These are phyloP conservation scores for Paraconiothyrium sp. DNA, from an alignment of 2,329 filamentous ascomycete genomes.

Conservation along the genomic window DNA sequence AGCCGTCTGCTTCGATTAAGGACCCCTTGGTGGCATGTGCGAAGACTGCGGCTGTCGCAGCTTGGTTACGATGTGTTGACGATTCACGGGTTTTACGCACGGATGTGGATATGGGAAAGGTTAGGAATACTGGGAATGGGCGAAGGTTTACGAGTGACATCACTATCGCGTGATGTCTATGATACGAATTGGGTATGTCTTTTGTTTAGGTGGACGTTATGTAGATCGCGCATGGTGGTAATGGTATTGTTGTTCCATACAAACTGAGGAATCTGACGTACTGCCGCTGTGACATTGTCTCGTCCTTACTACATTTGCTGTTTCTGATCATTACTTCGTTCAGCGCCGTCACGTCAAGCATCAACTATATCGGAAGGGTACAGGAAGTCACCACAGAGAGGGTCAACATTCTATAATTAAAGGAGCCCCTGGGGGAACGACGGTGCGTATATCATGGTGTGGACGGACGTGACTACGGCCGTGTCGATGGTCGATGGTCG, in stretches of 20 bases:
- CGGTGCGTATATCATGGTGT: background rate
- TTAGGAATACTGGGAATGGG: conserved; percentile 30
- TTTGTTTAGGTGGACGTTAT: conserved; percentile 7
- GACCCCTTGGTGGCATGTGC: conserved; percentile 23
- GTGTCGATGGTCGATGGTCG: too few species aligned
- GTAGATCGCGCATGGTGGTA: conserved; percentile 3
- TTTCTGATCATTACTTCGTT: too few species aligned
- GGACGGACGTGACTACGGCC: background rate
- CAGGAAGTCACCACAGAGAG: too few species aligned
- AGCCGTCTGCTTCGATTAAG: conserved; percentile 22
- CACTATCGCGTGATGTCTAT: conserved; percentile 28
- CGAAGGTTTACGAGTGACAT: conserved; percentile 38
- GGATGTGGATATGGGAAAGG: conserved; percentile 28
- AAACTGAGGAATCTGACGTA: too few species aligned
- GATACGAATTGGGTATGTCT: conserved; percentile 28
- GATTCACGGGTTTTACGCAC: conserved; percentile 32
- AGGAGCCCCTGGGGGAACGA: too few species aligned
- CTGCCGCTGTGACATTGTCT: too few species aligned
- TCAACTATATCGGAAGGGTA: too few species aligned
- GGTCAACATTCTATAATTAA: too few species aligned
- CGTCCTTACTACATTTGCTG: too few species aligned
- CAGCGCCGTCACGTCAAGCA: too few species aligned
- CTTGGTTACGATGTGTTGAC: conserved; percentile 38
- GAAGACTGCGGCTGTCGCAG: conserved; percentile 36
- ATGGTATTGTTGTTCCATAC: conserved; percentile 6